phyloP scores from a whole-genome alignment of 2,329 filamentous ascomycete genomes.

The Verticillium nubilum region DNA sequence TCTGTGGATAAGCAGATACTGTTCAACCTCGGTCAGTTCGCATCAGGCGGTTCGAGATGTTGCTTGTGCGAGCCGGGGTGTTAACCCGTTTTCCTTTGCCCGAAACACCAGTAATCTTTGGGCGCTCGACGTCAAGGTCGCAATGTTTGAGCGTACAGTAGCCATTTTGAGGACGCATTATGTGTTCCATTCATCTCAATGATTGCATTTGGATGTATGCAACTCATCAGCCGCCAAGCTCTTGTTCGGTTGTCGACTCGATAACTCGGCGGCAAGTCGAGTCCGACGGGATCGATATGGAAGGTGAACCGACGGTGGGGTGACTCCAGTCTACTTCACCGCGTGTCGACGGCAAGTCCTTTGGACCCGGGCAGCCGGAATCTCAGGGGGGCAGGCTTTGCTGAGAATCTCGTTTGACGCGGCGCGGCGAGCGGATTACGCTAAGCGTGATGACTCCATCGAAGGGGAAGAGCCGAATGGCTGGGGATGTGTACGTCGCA shows the following conservation, averaged over 20 bases:
- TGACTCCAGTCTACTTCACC: background rate
- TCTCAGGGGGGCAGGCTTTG: slow-evolving; percentile 9
- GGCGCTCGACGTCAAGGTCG: too few species aligned
- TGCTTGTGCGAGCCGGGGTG: too few species aligned
- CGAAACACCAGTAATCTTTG: too few species aligned
- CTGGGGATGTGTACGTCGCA: slow-evolving; percentile 10
- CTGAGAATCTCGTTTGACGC: slow-evolving; percentile 8
- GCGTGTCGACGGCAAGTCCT: slow-evolving; percentile 5
- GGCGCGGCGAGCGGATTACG: slow-evolving; percentile 8
- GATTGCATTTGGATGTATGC: too few species aligned
- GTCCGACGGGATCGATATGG: background rate
- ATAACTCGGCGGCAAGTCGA: background rate
- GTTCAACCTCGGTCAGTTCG: too few species aligned
- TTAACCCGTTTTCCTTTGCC: too few species aligned
- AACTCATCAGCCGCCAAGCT: background rate
- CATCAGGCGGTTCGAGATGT: background rate
- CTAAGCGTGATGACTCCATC: slow-evolving; percentile 10
- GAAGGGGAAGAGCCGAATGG: slow-evolving; percentile 14
- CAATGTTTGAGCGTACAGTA: too few species aligned
- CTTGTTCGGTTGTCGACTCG: background rate
- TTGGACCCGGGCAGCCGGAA: slow-evolving; percentile 11
- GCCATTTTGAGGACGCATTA: too few species aligned
- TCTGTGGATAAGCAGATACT: background rate
- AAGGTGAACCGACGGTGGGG: background rate
- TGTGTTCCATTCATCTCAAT: too few species aligned